Conservation (phyloP, 2,329 filamentous ascomycete genomes). For the Phoma sp. region DNA sequence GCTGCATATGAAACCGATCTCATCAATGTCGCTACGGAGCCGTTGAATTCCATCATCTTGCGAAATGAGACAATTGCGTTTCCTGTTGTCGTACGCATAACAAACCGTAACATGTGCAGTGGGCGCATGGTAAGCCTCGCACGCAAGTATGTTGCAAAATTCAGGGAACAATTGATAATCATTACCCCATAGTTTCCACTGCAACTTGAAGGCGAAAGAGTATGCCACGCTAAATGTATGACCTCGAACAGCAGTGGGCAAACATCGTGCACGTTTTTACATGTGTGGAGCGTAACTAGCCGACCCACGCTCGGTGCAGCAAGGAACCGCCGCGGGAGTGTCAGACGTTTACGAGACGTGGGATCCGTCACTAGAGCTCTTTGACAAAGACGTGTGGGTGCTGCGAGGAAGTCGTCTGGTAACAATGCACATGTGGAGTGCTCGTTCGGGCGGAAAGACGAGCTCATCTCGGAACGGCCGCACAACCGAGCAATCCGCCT, state of each 20-base stretch:
- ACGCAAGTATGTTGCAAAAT: background rate
- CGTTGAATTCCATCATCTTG: slow-evolving; percentile 13
- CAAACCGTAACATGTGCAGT: slow-evolving; percentile 11
- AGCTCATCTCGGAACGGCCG: background rate
- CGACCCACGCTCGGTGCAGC: slow-evolving; percentile 14
- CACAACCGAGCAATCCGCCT: background rate
- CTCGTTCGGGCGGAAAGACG: background rate
- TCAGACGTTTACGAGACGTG: slow-evolving; percentile 42
- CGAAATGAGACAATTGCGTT: slow-evolving; percentile 3
- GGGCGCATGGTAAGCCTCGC: slow-evolving; percentile 6
- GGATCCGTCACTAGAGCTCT: slow-evolving; percentile 26
- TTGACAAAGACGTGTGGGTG: slow-evolving; percentile 1
- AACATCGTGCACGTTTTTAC: slow-evolving; percentile 24
- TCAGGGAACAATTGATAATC: slow-evolving; percentile 10
- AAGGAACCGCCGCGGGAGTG: slow-evolving; percentile 24
- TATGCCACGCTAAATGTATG: slow-evolving; percentile 35
- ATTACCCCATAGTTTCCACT: slow-evolving; percentile 27
- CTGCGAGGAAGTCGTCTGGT: background rate
- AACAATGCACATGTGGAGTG: too few species aligned
- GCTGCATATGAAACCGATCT: background rate
- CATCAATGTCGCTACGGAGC: slow-evolving; percentile 6
- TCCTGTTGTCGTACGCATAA: slow-evolving; percentile 13
- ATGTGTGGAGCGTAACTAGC: slow-evolving; percentile 11
- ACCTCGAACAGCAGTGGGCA: slow-evolving; percentile 21
- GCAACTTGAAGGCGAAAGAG: slow-evolving; percentile 8